Base-by-base conservation (phyloP, 805 yeast genomes). In the Lipomyces sp. region DNA sequence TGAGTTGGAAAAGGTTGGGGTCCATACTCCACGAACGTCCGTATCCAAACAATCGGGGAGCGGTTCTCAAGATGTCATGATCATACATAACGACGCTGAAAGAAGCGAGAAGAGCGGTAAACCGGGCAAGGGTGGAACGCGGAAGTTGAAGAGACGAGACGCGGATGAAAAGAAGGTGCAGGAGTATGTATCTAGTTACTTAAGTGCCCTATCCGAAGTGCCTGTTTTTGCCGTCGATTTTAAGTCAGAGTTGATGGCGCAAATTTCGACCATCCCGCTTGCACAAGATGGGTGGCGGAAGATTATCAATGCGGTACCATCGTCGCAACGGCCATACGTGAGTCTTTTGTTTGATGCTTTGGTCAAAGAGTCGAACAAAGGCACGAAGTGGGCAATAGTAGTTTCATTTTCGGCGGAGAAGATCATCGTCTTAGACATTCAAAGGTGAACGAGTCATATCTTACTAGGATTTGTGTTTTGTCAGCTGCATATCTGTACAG, bases 221-320 rank as follows among this genome's bases (percentile, higher is more conserved):
- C 94, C 98, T 0, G 84, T 94, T 0, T 81, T 92, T 57, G 85
- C 89, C 0, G 85, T 94, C 42, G 98, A 94, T 75, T 78, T 87
- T 11, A 83, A 88, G 67, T 97, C 91, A 72, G 98, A 92, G 68
- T 90, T 91, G 1, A 76, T 95, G 67, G 94, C 92, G 60, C 90
- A 92, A 84, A 90, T 94, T 51, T 83, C 90, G 13, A 84, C 88
- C 1, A 89, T 93, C 0, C 88, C 96, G 0, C 77, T 91, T n/a
- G 81, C 82, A 35, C 92, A 86, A 69, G 96, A 91, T 68, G 94
- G 90, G 81, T 84, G 85, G 84, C 62, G 71, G 18, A 62, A 90
- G 71, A 92, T 94, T 3, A 90, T 93, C 6, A 92, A 94, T 24
- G 85, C 89, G 2, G 87, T 90, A n/a, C 90, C 86, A 72, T 81